Base-by-base conservation (phyloP, 495 filamentous ascomycete species). In the Hyaloscypha variabilis region DNA sequence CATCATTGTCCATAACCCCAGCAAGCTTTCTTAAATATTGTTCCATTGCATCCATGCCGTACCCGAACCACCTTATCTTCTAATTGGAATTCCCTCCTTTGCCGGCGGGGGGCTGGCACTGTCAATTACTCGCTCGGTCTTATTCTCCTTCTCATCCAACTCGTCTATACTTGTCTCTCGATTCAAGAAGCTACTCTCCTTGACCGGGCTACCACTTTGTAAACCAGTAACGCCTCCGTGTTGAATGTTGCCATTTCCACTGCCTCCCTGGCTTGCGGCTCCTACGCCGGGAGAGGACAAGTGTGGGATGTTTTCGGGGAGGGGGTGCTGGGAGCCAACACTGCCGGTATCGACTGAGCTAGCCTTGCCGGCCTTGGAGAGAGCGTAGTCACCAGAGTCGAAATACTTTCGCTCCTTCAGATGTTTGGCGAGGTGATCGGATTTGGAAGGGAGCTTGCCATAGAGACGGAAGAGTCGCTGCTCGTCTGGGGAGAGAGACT, bases 331-430 rank as follows among this genome's bases (percentile, higher is more conserved):
- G 68, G 90, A 91, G 69, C 95, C 95, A 74, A 99, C 91, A 74
- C 87, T 90, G 75, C 94, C 95, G 36, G 96, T 92, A 73, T 94
- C 95, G 71, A 94, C 90, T 75, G 95, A 91, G 66, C 93, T 91
- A 75, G 93, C 93, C 79, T 98, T 99, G 76, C 96, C 95, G 53
- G 95, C 96, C 83, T 99, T 98, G 78, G 90, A 94, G 79, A 98
- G 90, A 73, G 95, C 96, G 69, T 98, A 98, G 79, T 98, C 94
- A 71, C 94, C 94, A 60, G 89, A 93, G 83, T 99, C 95, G 78
- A 99, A 99, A 81, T 97, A 99, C 82, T 98, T 99, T 78, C 96
- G 94, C 60, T 74, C 72, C 39, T 74, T 85, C 75, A 99, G 87
- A 77, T 98, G 97, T 81, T 97, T 97, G 83, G 96, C 94, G 66